Percentiles rank a stretch among this genome's conserved stretches.
phyloP scores from a whole-genome alignment of 768 basidiomycete species.

The Kwoniella heveanensis region DNA sequence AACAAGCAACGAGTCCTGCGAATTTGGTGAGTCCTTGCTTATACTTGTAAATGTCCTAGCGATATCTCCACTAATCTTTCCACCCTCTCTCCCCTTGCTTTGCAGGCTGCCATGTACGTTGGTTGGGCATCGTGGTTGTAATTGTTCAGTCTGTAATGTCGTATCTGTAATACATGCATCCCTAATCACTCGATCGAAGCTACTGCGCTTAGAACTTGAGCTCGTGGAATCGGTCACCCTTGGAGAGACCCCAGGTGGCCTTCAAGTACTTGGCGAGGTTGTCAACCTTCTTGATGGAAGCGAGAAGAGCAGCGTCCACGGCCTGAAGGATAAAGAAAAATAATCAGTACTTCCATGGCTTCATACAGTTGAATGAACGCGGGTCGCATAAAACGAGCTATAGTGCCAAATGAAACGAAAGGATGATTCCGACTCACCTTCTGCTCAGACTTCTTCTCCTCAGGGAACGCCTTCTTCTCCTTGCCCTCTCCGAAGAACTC shows the following conservation, averaged over 20 bases:
- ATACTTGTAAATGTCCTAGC: background rate
- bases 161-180: slow-evolving; percentile 52
- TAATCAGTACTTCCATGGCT: background rate
- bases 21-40: slow-evolving; percentile 65
- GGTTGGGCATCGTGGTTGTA: slow-evolving; percentile 84
- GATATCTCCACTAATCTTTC: background rate
- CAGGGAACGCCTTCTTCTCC: slow-evolving; percentile 80
- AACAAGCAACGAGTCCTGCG: slow-evolving; percentile 73
- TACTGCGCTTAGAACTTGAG: slow-evolving; percentile 69
- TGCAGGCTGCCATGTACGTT: slow-evolving; percentile 82
- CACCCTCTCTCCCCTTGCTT: background rate
- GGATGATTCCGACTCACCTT: slow-evolving; percentile 67
- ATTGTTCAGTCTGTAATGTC: slow-evolving; percentile 14
- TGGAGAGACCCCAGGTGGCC: slow-evolving; percentile 88
- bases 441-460: slow-evolving; percentile 85
- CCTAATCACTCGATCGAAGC: slow-evolving; percentile 21
- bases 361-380: background rate
- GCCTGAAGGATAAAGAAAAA: slow-evolving; percentile 28
- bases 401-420: no score
- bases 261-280: slow-evolving; percentile 90
- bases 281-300: slow-evolving; percentile 85
- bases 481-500: slow-evolving; percentile 97
- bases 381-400: slow-evolving; percentile 51
- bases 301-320: slow-evolving; percentile 64
- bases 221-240: slow-evolving; percentile 96